Evolutionary conservation across 257 asterid species (phyloP), one percentile per base, ranked within the genome.

Genomic region (Nicotiana benthamiana): DNA sequence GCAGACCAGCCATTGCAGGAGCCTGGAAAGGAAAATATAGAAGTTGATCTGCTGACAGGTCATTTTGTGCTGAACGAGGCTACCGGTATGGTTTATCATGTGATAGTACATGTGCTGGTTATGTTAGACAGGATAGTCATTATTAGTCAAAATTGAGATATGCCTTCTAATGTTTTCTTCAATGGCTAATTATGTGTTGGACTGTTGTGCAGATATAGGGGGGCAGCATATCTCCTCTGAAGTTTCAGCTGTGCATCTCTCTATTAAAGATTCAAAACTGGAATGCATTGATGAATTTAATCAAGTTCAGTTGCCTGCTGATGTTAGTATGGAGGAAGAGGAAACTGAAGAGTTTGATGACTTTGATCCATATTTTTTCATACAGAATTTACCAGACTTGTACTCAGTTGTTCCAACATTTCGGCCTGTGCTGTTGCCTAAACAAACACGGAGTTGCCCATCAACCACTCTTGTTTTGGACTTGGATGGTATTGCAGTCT

Each of bases 401-500:
- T 89, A 93, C 10, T 85, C 95, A 6, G 97, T 96, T 78, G 98
- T 96, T 79, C 98, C 99, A 18, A 70, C 87, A 70, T 94, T 85
- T 80, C 94, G 99, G 80, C 98, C 92, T 77, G 81, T 88, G 77
- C 86, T 96, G 24, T 83, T 96, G 84, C 98, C 98, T 67, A 96
- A 92, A 80, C 97, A 90, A 85, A 96, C 99, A 64, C 89, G 99
- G 89, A 92, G 98, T 89, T 93, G 99, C 88, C 98, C 99, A 28
- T 84, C 97, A 46, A 91, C 97, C 84, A 87, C 97, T 80, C 94
- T 96, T 80, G 98, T 92, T 63, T 85, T 96, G 86, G 99, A 96
- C 88, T 93, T 96, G 87, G 99, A 95, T 79, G 99, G 99, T 95
- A 87, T 86, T 80, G 80, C 54, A 80, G 56, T 72, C 60, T 72